Evolutionary conservation across 768 basidiomycete genomes (phyloP).

Genomic region (Termitomyces sp.): DNA sequence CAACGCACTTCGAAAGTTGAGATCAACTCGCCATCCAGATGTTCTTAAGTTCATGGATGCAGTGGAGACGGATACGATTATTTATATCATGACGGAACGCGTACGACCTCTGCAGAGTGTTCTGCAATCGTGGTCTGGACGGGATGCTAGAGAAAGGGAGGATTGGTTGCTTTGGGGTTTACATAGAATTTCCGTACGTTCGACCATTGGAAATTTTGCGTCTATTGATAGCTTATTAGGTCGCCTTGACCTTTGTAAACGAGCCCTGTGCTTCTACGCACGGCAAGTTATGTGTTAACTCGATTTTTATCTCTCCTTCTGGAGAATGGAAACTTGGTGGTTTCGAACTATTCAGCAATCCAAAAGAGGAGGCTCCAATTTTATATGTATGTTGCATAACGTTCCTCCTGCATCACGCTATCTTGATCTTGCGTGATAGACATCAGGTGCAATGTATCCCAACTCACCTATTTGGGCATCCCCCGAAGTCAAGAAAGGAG

Average conservation of each 20-base stretch:
- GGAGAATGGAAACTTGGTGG: slow-evolving; percentile 98
- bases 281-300: slow-evolving; percentile 68
- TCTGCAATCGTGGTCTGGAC: slow-evolving; percentile 59
- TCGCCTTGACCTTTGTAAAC: slow-evolving; percentile 88
- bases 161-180: slow-evolving; percentile 95
- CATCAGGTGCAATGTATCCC: slow-evolving; percentile 59
- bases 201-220: neutral
- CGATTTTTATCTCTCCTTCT: slow-evolving; percentile 87
- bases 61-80: slow-evolving; percentile 80
- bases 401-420: slow-evolving; percentile 5
- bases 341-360: slow-evolving; percentile 84
- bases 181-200: slow-evolving; percentile 79
- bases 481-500: slow-evolving; percentile 86
- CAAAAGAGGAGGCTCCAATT: slow-evolving; percentile 73
- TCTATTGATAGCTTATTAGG: slow-evolving; percentile 38
- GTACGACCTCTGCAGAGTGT: slow-evolving; percentile 69
- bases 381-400: slow-evolving; percentile 63
- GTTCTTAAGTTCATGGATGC: slow-evolving; percentile 94
- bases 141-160: slow-evolving; percentile 61
- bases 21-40: slow-evolving; percentile 92
- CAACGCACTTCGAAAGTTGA: slow-evolving; percentile 86
- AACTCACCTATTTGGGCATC: slow-evolving; percentile 59
- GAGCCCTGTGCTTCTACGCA: slow-evolving; percentile 80
- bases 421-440: slow-evolving; percentile 38
- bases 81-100: slow-evolving; percentile 95